Conservation (phyloP, 2,329 filamentous ascomycete genomes). For the Atkinsonella texensis region DNA sequence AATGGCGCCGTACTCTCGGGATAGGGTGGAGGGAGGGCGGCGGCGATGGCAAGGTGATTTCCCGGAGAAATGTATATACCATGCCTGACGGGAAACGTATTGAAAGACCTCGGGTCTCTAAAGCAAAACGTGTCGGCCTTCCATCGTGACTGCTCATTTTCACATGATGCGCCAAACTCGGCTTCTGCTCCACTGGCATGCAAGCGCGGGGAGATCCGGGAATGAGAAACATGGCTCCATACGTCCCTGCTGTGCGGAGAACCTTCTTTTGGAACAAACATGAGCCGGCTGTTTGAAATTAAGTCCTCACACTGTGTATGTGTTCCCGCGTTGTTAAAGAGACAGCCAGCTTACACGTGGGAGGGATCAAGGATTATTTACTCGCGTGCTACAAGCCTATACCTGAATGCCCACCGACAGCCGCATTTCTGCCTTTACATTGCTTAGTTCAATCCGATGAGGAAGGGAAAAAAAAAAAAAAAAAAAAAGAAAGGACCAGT, state of each 20-base stretch:
- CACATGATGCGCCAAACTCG: not conserved
- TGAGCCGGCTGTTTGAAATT: no score
- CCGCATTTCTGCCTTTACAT: not conserved
- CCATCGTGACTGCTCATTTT: not conserved
- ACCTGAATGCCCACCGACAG: not conserved
- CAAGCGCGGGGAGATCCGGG: not conserved
- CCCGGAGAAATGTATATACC: not conserved
- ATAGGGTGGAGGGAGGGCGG: not conserved
- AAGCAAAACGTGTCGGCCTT: no score
- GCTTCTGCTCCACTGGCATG: not conserved
- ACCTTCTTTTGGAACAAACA: no score
- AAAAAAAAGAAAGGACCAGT: not conserved
- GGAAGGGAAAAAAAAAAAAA: not conserved
- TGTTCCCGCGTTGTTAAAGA: not conserved
- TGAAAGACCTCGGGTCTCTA: not conserved
- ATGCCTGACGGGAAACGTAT: not conserved
- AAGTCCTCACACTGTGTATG: not conserved
- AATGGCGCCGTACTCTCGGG: no score
- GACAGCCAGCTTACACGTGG: no score
- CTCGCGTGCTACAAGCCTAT: not conserved
- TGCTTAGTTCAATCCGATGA: not conserved
- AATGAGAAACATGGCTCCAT: not conserved
- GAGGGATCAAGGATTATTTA: no score
- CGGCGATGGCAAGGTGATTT: not conserved
- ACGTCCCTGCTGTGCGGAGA: not conserved